These are phyloP conservation scores for Neckera pumila DNA, from an alignment of 225 moss, liverwort and hornwort genomes.

Conservation along the genomic window DNA sequence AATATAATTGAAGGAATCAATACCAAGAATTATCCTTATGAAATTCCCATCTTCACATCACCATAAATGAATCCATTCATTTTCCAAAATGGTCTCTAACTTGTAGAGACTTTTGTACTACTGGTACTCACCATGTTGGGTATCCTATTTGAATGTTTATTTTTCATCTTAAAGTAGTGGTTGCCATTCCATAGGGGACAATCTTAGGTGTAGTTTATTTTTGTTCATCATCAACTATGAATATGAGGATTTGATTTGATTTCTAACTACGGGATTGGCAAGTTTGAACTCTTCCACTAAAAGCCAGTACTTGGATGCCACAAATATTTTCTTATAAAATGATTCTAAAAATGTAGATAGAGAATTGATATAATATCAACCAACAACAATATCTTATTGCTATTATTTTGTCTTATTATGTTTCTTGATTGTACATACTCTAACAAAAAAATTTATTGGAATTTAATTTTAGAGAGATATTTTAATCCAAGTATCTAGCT, in stretches of 20 bases:
- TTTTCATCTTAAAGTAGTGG: neutral
- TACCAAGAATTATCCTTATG: neutral
- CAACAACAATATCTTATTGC: too few species aligned
- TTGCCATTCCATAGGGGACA: rapidly evolving
- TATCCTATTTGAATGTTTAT: neutral
- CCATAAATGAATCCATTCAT: too few species aligned
- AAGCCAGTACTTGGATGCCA: neutral
- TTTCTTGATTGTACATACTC: too few species aligned
- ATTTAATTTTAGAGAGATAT: too few species aligned
- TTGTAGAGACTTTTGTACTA: neutral
- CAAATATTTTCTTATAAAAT: neutral
- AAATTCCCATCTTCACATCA: rapidly evolving
- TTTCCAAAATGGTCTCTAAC: neutral
- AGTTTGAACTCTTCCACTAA: neutral
- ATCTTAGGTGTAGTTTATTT: neutral
- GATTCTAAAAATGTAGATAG: too few species aligned
- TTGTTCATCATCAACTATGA: neutral
- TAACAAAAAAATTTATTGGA: too few species aligned
- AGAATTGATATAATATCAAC: too few species aligned
- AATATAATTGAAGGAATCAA: neutral
- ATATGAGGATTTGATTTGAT: neutral
- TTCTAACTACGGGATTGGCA: rapidly evolving
- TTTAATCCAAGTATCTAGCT: too few species aligned
- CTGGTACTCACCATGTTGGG: neutral
- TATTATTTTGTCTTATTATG: too few species aligned